Conservation (phyloP, 768 basidiomycete genomes). For the Lactarius tabidus region DNA sequence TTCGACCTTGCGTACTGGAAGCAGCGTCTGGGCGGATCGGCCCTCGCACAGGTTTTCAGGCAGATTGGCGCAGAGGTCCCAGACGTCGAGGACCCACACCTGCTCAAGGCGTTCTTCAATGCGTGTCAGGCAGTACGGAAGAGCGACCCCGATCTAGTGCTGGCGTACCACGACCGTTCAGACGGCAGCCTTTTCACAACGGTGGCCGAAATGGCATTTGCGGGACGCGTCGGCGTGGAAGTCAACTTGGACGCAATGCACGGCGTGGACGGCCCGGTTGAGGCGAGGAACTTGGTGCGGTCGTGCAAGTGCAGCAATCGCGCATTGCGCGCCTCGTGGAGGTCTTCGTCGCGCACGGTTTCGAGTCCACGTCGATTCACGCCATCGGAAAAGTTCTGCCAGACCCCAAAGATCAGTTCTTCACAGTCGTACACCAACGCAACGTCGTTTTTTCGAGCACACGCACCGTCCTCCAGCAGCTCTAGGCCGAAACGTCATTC, state of each 20-base stretch:
- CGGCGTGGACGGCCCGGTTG: conserved; percentile 49
- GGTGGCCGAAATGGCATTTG: conserved; percentile 92
- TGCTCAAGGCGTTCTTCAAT: conserved; percentile 80
- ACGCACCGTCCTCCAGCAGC: conserved; percentile 68
- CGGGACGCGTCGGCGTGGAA: conserved; percentile 78
- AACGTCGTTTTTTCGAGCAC: conserved; percentile 57
- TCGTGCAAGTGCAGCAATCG: conserved; percentile 73
- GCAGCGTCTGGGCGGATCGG: conserved; percentile 85
- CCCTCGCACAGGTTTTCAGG: conserved; percentile 94
- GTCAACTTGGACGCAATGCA: conserved; percentile 63
- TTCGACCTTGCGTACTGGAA: conserved; percentile 84
- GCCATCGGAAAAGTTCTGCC: conserved; percentile 65
- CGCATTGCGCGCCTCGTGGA: conserved; percentile 52
- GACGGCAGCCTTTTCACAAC: conserved; percentile 95
- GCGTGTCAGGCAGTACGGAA: conserved; percentile 67
- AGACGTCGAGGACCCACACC: conserved; percentile 74
- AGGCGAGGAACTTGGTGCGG: conserved; percentile 92
- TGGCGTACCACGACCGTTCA: conserved; percentile 97
- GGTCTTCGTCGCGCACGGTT: conserved; percentile 63
- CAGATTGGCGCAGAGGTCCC: conserved; percentile 83
- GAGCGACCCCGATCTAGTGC: conserved; percentile 55
- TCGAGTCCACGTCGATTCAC: conserved; percentile 73
- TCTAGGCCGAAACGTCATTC: conserved; percentile 95
- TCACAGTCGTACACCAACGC: conserved; percentile 55
- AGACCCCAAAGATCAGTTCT: conserved; percentile 51